Base-by-base conservation (phyloP, 768 basidiomycete genomes). In the Collybiopsis luxurians region DNA sequence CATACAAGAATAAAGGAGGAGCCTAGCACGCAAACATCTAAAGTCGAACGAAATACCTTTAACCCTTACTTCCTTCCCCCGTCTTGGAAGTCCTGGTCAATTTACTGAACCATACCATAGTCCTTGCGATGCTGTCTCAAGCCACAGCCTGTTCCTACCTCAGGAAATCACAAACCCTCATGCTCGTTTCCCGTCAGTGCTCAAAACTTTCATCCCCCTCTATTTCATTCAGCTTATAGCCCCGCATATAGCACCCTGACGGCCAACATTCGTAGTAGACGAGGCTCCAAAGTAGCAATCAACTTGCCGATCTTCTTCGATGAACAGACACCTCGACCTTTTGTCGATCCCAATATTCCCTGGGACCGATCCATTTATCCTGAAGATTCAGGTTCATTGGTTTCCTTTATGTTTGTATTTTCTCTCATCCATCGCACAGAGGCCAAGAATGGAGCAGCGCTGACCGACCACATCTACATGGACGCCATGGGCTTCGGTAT, bases 401-500 rank as follows among this genome's bases (percentile, higher is more conserved):
- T 39, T 55, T 48, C 30, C 26, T 45, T 39, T 2, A 61, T 53
- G 60, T 44, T 24, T 55, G 6, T 53, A 55, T 28, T 40, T 51
- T 43, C 51, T 57, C 53, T 59, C 58, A 36, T 59, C 23, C 26
- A 39, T 30, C 62, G 62, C 39, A 57, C 36, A 91, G 94, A 97
- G 78, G 95, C 95, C 0, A 91, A 87, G 72, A 80, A 86, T 60
- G 95, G 95, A 2, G 93, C 95, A 4, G 95, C 95, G 15, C 79
- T 92, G 34, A 76, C 79, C 30, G 87, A 96, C 68, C 95, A 98
- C 70, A 92, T 99, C 60, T 98, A 98, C 69, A 82, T 98, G 78
- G 97, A 99, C 70, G 95, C 97, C 9, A 98, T 98, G 97, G 96
- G 95, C 27, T 99, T 99, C 70, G 97, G 97, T 46, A 99, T 98